Conservation (phyloP, 257 asterid genomes). For the Solanum paucissectum region DNA sequence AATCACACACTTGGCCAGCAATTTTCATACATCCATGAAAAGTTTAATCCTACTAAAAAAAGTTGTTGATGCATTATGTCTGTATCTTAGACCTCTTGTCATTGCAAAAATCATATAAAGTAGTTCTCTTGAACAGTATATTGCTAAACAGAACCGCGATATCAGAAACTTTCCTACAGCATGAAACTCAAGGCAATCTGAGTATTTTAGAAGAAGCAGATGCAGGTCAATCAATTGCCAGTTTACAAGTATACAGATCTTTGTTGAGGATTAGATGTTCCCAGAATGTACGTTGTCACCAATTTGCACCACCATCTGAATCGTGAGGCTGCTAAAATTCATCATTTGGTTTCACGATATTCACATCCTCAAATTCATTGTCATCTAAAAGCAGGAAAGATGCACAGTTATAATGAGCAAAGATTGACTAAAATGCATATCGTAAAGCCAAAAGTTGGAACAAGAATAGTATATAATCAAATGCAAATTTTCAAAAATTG, state of each 20-base stretch:
- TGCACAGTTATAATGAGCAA: neutral
- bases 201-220: neutral
- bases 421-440: neutral
- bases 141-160: neutral
- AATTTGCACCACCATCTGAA: constrained; percentile 34
- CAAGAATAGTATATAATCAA: neutral
- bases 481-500: neutral
- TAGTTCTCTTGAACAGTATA: neutral
- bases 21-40: neutral
- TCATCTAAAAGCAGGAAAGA: constrained; percentile 32
- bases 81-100: neutral
- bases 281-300: constrained; percentile 12
- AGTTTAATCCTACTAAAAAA: neutral
- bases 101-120: neutral
- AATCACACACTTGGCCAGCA: neutral
- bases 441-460: neutral
- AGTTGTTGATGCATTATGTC: neutral
- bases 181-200: neutral
- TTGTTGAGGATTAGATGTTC: neutral
- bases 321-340: constrained; percentile 46
- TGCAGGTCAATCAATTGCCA: neutral
- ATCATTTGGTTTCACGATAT: constrained; percentile 42
- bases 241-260: neutral
- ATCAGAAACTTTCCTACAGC: neutral
- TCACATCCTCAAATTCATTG: constrained; percentile 61